Evolutionary conservation across 768 basidiomycete genomes (phyloP), one percentile per base, ranked within the genome.

Genomic region (Suillus subalutaceus): DNA sequence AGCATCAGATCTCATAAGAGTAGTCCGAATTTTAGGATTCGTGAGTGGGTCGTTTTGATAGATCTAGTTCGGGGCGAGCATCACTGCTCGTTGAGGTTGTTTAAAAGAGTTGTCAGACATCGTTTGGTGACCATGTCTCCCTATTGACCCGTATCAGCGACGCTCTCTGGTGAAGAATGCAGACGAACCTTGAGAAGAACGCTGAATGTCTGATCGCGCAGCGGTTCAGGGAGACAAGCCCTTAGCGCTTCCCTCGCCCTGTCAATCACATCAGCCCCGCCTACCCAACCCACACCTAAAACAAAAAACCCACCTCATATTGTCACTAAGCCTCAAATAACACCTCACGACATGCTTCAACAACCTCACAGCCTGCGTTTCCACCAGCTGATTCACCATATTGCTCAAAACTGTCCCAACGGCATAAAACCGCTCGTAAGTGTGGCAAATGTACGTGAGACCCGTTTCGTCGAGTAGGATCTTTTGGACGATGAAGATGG

Each of bases 401-500:
- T 97, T 98, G 82, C 93, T 94, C 66, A 99, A 84, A 18, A 99
- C 97, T 9, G 97, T 97, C 20, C 97, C 97, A 63, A 99, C 97
- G 16, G 97, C 97, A 77, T 98, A 99, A 81, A 99, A 99, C 62
- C 97, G 87, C 77, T 99, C 97, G 75, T 99, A 99, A n/a, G 97
- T 99, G 79, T 99, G 97, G 73, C 97, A 99, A 74, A 99, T 99
- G 78, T 99, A 99, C 18, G 95, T 96, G 66, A 99, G 81, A 23
- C 97, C 97, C 4, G 97, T 95, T 79, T 99, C 97, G 77, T 99
- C 97, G 63, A 99, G 85, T 18, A 99, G 85, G 66, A 94, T 94
- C 80, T 99, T 99, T 78, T 99, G 97, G 4, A 99, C 97, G 73
- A 99, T 99, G 79, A 99, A 99, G 73, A 99, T 99, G 52, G 97